These are phyloP conservation scores for Cucumis sativus DNA, from an alignment of 306 rosid species.

Conservation along the genomic window DNA sequence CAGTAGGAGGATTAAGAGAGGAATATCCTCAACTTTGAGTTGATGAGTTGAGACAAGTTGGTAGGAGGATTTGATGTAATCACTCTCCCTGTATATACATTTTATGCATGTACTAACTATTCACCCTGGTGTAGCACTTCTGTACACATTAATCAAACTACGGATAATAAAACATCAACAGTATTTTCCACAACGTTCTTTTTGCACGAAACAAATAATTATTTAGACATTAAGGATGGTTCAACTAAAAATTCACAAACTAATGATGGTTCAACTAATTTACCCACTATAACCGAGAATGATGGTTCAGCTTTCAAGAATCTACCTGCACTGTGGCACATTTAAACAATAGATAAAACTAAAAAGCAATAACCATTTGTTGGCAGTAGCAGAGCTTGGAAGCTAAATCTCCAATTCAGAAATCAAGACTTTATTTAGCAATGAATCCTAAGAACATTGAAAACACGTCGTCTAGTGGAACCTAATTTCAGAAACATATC, in stretches of 20 bases:
- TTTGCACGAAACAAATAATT: not conserved
- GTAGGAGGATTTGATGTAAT: not conserved
- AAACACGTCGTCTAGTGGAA: not conserved
- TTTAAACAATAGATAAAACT: no score
- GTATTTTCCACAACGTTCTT: not conserved
- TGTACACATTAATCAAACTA: not conserved
- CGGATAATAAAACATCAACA: not conserved
- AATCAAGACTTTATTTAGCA: not conserved
- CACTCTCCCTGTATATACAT: not conserved
- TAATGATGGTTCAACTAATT: constrained; percentile 4
- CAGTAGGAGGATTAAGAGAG: no score
- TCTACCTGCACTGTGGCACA: no score
- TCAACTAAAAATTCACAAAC: not conserved
- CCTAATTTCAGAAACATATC: not conserved
- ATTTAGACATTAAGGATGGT: not conserved
- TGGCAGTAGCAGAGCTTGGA: not conserved
- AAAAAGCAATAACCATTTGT: not conserved
- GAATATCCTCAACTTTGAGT: no score
- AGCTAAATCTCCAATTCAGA: not conserved
- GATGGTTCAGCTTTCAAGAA: not conserved
- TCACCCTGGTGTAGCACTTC: not conserved
- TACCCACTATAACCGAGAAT: not conserved
- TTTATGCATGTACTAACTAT: not conserved
- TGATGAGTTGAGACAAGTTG: no score
- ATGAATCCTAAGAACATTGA: not conserved